Conservation (phyloP, 495 filamentous ascomycete species). For the Jackrogersella minutella region DNA sequence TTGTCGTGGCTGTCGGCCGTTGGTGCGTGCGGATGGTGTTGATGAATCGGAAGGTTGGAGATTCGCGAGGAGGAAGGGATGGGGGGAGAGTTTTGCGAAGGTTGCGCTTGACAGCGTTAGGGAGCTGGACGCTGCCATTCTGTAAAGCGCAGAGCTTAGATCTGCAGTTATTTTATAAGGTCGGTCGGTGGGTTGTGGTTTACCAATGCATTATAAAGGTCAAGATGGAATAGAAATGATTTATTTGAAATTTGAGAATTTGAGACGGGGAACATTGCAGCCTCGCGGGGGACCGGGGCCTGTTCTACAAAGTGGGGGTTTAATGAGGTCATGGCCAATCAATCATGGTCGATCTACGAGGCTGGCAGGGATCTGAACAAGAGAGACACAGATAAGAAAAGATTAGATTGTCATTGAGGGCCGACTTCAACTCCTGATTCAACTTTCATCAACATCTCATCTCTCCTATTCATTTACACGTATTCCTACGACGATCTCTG, state of each 20-base stretch:
- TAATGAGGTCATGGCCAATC: conserved; percentile 13
- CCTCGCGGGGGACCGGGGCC: conserved; percentile 36
- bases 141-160: not conserved
- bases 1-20: conserved; percentile 74
- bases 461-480: not conserved
- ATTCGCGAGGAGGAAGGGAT: conserved; percentile 87
- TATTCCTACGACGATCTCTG: conserved; percentile 24
- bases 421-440: not conserved
- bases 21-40: conserved; percentile 70
- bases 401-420: not conserved
- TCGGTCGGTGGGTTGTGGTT: not conserved
- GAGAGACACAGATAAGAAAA: conserved; percentile 17
- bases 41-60: conserved; percentile 68
- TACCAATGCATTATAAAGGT: conserved; percentile 8
- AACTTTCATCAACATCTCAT: not conserved
- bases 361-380: conserved; percentile 4
- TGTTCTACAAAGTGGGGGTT: not conserved
- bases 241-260: conserved; percentile 43
- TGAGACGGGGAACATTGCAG: conserved; percentile 19
- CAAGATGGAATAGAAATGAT: not conserved
- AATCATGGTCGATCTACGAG: not conserved
- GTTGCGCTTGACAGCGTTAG: conserved; percentile 80
- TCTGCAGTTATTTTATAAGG: too few species aligned
- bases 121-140: conserved; percentile 42
- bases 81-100: conserved; percentile 89